Conservation (phyloP, 2,329 filamentous ascomycete species). For the Pseudonectria foliicola region DNA sequence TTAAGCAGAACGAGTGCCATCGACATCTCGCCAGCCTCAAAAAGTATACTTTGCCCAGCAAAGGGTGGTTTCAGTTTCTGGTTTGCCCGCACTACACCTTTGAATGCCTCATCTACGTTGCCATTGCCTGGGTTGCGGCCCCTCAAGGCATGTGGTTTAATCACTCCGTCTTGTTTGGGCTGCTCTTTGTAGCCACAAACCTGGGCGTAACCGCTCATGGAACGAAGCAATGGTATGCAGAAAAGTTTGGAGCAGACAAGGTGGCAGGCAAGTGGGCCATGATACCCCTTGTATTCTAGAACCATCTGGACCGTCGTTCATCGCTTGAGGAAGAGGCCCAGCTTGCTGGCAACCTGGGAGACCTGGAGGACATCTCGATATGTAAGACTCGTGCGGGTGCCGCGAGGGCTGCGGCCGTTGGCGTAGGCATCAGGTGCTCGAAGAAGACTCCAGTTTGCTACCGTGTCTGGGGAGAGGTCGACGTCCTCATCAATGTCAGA, state of each 20-base stretch:
- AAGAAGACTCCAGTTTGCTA: constrained; percentile 68
- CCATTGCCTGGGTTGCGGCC: constrained; percentile 67
- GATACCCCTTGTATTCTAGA: constrained; percentile 61
- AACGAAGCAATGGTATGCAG: constrained; percentile 71
- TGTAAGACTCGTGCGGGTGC: constrained; percentile 64
- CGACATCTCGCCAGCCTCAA: constrained; percentile 60
- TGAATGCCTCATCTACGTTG: constrained; percentile 77
- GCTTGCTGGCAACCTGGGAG: constrained; percentile 61
- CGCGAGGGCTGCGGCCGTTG: constrained; percentile 49
- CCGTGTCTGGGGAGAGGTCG: constrained; percentile 50
- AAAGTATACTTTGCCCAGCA: constrained; percentile 75
- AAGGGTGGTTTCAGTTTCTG: constrained; percentile 63
- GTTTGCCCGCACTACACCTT: constrained; percentile 88
- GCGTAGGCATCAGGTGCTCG: constrained; percentile 38
- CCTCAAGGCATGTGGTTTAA: constrained; percentile 62
- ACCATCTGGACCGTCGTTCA: constrained; percentile 20
- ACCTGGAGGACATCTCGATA: constrained; percentile 84
- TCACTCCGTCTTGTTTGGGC: constrained; percentile 61
- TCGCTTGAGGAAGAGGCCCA: constrained; percentile 45
- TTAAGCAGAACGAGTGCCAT: constrained; percentile 70
- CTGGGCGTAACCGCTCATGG: constrained; percentile 73
- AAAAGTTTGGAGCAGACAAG: constrained; percentile 63
- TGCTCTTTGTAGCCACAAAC: constrained; percentile 70
- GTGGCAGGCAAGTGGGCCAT: constrained; percentile 64
- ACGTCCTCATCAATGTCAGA: constrained; percentile 59